These are phyloP conservation scores for Kuraishia capsulata DNA, from an alignment of 805 yeast genomes.

Conservation along the genomic window DNA sequence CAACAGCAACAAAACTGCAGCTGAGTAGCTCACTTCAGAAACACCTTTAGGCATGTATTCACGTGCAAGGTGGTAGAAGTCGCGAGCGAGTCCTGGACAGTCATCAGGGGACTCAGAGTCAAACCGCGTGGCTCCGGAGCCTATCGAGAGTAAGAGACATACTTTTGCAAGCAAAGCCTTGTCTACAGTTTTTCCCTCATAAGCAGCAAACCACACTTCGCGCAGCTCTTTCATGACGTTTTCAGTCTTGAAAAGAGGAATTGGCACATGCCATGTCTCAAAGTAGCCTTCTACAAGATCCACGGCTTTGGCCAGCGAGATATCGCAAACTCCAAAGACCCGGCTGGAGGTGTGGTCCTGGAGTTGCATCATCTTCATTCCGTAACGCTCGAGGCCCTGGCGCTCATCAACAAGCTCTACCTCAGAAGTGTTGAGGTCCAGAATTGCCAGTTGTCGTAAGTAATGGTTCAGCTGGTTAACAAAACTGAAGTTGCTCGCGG, in stretches of 20 bases:
- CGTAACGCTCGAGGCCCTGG: constrained; percentile 13
- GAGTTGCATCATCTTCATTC: constrained; percentile 10
- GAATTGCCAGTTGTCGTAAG: constrained; percentile 2
- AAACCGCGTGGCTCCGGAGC: constrained; percentile 11
- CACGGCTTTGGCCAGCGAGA: constrained; percentile 7
- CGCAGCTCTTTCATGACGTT: constrained; percentile 9
- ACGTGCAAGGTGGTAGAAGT: constrained; percentile 11
- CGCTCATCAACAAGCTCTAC: constrained; percentile 7
- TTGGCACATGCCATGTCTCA: constrained; percentile 14
- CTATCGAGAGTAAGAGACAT: constrained; percentile 12
- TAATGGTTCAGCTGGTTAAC: constrained; percentile 15
- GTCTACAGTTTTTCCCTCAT: constrained; percentile 2
- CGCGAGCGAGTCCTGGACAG: constrained; percentile 11
- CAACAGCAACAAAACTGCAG: constrained; percentile 10
- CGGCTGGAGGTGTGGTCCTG: constrained; percentile 1
- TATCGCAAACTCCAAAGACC: constrained; percentile 5
- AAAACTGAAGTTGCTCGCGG: constrained; percentile 15
- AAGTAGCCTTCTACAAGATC: constrained; percentile 10
- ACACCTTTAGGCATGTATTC: constrained; percentile 11
- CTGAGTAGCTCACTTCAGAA: constrained; percentile 11
- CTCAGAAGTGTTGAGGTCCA: neutral
- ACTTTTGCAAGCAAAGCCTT: constrained; percentile 6
- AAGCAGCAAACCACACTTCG: constrained; percentile 6
- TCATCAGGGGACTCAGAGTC: constrained; percentile 3
- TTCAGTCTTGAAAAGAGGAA: constrained; percentile 12